Evolutionary conservation across 306 rosid genomes (phyloP).

Genomic region (Senna siamea): DNA sequence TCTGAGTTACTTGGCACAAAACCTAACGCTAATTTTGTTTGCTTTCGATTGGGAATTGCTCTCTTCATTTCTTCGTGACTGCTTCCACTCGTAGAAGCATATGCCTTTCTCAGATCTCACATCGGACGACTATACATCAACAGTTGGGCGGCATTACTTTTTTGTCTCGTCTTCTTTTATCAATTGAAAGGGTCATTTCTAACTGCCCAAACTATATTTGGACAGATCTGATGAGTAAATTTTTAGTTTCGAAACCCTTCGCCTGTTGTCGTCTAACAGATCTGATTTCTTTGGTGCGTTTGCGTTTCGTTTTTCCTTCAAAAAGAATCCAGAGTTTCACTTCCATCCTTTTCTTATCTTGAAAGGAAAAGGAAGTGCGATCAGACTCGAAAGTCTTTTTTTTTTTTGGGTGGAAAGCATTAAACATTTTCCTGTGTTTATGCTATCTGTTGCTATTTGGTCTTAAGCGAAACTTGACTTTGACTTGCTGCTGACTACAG

Average conservation of each 20-base stretch:
- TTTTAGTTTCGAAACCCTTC: conserved; percentile 25
- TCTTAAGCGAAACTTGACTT: neutral
- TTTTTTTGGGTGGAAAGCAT: no score
- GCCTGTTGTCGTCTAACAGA: conserved; percentile 12
- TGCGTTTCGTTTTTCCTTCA: neutral
- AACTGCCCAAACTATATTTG: conserved; percentile 5
- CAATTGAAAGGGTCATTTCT: neutral
- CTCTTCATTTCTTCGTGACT: conserved; percentile 16
- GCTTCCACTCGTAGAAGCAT: conserved; percentile 18
- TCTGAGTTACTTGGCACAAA: conserved; percentile 47
- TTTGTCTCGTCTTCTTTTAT: conserved; percentile 1
- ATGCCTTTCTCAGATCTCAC: conserved; percentile 47
- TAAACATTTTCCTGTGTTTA: no score
- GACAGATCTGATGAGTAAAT: conserved; percentile 40
- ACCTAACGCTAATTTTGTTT: conserved; percentile 26
- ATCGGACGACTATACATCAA: conserved; percentile 2
- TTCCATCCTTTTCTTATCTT: conserved; percentile 2
- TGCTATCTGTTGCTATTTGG: neutral
- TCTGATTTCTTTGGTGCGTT: conserved; percentile 10
- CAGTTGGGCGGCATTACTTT: conserved; percentile 6
- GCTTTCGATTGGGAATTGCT: conserved; percentile 18
- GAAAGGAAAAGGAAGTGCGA: no score
- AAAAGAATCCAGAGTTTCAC: conserved; percentile 22
- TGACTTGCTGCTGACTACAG: neutral
- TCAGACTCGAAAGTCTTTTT: no score